Evolutionary conservation across 306 rosid genomes (phyloP).

Genomic region (Leucaena leucocephala): DNA sequence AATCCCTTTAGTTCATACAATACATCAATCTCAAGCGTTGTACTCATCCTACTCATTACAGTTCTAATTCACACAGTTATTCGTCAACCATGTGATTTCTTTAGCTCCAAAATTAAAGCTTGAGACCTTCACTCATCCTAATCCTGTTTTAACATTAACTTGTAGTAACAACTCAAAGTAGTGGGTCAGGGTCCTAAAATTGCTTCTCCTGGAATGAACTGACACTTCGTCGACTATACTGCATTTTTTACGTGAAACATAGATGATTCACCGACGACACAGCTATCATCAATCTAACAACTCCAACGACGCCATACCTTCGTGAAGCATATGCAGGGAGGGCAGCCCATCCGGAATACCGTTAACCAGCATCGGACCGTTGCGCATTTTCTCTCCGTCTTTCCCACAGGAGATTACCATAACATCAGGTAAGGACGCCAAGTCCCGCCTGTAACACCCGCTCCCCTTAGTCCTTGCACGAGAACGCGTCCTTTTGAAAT

Average conservation of each 20-base stretch:
- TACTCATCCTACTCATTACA: not conserved
- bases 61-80: constrained; percentile 21
- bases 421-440: constrained; percentile 68
- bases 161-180: not conserved
- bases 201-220: not conserved
- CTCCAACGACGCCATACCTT: constrained; percentile 57
- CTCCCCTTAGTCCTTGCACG: constrained; percentile 49
- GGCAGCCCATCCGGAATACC: constrained; percentile 82
- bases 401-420: constrained; percentile 42
- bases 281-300: constrained; percentile 27
- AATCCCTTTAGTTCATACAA: not conserved
- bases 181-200: not conserved
- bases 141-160: not conserved
- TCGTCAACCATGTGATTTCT: constrained; percentile 7
- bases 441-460: constrained; percentile 47
- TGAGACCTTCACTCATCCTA: not conserved
- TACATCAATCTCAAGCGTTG: constrained; percentile 6
- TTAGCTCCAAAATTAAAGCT: constrained; percentile 7
- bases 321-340: constrained; percentile 66
- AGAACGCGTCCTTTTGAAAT: constrained; percentile 45
- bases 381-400: constrained; percentile 56
- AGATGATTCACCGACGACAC: not conserved
- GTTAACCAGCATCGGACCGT: constrained; percentile 48
- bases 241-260: not conserved
- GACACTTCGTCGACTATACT: not conserved